These are phyloP conservation scores for Thielaviopsis ethacetica DNA, from an alignment of 2,329 filamentous ascomycete genomes.

Conservation along the genomic window DNA sequence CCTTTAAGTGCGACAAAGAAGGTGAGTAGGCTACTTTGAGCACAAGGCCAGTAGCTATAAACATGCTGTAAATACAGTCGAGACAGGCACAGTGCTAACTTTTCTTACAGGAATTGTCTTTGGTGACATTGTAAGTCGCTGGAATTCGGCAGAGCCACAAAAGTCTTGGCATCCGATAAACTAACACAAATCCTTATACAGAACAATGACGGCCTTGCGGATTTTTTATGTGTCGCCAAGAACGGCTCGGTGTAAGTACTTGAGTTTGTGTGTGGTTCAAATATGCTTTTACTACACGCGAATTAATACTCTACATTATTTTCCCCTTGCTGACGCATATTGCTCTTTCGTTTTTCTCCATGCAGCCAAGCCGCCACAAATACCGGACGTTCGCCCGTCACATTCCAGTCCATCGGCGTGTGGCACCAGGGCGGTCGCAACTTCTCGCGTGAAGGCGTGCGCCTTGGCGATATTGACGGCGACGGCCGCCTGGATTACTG, in stretches of 20 bases:
- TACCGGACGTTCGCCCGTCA: slow-evolving; percentile 2
- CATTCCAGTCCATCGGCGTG: slow-evolving; percentile 5
- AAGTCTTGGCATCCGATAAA: not conserved
- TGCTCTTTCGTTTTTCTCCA: not conserved
- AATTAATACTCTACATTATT: not conserved
- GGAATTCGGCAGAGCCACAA: not conserved
- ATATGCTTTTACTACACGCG: not conserved
- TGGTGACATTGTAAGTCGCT: slow-evolving; percentile 6
- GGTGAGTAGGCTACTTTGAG: not conserved
- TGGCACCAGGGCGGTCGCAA: slow-evolving; percentile 4
- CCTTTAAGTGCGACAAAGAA: slow-evolving; percentile 3
- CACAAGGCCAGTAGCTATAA: not conserved
- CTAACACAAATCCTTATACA: not conserved
- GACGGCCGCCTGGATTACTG: slow-evolving; percentile 22
- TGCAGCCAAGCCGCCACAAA: slow-evolving; percentile 9
- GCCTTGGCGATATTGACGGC: slow-evolving; percentile 19
- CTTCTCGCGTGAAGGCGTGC: slow-evolving; percentile 14
- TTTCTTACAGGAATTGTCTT: slow-evolving; percentile 1
- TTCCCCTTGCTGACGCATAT: not conserved
- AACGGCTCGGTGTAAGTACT: slow-evolving; percentile 14
- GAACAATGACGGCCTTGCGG: slow-evolving; percentile 16
- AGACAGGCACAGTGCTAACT: not conserved
- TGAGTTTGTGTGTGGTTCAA: not conserved
- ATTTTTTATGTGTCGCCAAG: slow-evolving; percentile 18
- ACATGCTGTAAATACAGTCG: not conserved